Conservation (phyloP, 73 alveolate species). For the Paramecium octaurelia region DNA sequence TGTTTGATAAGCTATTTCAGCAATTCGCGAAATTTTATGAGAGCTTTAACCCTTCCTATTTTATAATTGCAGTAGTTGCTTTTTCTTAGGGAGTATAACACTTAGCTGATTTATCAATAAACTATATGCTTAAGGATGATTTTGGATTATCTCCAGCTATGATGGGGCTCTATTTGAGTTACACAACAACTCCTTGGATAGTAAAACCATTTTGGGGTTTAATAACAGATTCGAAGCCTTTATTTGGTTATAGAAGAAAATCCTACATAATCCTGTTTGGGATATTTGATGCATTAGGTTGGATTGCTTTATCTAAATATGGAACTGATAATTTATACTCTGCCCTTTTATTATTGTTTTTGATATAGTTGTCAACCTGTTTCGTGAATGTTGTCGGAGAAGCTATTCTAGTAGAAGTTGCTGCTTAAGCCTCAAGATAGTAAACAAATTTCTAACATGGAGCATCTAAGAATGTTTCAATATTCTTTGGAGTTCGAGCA, state of each 20-base stretch:
- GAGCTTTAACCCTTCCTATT: conserved; percentile 4
- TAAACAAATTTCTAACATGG: conserved; percentile 4
- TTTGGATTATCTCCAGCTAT: conserved; percentile 60
- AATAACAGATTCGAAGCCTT: conserved; percentile 87
- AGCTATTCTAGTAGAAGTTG: conserved; percentile 70
- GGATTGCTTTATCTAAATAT: conserved; percentile 59
- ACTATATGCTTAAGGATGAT: conserved; percentile 64
- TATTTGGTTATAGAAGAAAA: conserved; percentile 83
- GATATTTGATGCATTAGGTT: conserved; percentile 66
- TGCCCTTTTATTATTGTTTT: conserved; percentile 20
- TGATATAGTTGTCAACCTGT: conserved; percentile 51
- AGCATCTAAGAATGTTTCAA: conserved; percentile 59
- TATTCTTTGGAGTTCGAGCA: conserved; percentile 57
- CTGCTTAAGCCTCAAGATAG: background rate
- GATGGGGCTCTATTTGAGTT: conserved; percentile 54
- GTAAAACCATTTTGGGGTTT: conserved; percentile 95
- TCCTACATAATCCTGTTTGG: conserved; percentile 86
- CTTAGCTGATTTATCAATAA: conserved; percentile 65
- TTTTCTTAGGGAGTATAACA: conserved; percentile 43
- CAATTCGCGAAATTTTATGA: background rate
- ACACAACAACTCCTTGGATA: conserved; percentile 76
- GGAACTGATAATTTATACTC: background rate
- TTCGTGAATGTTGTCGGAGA: conserved; percentile 82
- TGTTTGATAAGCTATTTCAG: background rate
- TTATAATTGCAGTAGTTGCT: conserved; percentile 15